phyloP scores from a whole-genome alignment of 2,329 filamentous ascomycete genomes.

The Blastomyces parvus region DNA sequence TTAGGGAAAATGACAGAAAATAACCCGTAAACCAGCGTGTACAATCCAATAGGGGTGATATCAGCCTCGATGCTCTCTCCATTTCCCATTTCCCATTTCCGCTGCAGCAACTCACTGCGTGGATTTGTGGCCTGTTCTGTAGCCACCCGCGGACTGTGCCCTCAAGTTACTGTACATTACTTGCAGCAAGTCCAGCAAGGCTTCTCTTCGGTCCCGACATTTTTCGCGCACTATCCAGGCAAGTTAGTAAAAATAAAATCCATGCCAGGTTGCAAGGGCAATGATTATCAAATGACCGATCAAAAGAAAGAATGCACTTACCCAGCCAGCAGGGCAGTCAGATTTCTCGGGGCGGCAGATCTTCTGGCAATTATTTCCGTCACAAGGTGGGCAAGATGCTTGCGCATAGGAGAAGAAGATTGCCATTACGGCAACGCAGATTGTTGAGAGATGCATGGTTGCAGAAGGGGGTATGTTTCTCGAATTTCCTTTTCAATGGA shows the following conservation, averaged over 20 bases:
- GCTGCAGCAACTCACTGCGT: background rate
- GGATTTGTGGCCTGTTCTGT: background rate
- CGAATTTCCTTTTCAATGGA: background rate
- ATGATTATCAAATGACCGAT: background rate
- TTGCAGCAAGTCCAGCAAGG: background rate
- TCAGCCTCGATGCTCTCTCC: background rate
- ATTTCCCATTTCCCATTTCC: background rate
- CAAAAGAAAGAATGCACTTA: background rate
- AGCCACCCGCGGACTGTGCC: no score
- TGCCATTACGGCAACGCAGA: conserved; percentile 1
- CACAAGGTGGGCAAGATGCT: background rate
- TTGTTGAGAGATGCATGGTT: background rate
- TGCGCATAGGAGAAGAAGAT: background rate
- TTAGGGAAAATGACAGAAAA: no score
- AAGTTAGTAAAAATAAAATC: background rate
- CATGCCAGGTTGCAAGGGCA: background rate
- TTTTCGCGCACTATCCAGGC: background rate
- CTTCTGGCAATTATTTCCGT: background rate
- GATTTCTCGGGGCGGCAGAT: background rate
- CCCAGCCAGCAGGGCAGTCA: background rate
- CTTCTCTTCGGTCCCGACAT: background rate
- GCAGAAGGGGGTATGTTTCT: background rate
- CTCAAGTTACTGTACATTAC: background rate
- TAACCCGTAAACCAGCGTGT: background rate
- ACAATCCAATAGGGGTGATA: background rate